phyloP scores from a whole-genome alignment of 139 green algal genomes.

The Chlamydomonas urium region DNA sequence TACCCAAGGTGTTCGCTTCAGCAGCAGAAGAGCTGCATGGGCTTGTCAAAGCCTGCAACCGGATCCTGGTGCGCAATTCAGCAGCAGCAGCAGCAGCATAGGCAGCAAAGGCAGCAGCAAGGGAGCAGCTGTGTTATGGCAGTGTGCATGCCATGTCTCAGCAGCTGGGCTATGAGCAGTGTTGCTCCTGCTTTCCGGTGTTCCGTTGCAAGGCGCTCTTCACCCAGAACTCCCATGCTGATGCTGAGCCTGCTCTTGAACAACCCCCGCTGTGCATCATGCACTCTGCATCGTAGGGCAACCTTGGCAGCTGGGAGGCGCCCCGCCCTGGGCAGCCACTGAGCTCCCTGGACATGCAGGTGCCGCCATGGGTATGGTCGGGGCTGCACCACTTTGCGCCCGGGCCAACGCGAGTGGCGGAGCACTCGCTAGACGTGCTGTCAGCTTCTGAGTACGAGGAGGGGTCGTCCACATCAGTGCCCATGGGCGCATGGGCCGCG shows the following conservation, averaged over 20 bases:
- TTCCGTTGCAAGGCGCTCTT: too few species aligned
- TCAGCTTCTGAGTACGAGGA: neutral
- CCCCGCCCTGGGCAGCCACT: neutral
- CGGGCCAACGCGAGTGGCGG: neutral
- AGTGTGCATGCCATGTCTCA: too few species aligned
- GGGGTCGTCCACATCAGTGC: neutral
- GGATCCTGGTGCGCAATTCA: slow-evolving; percentile 7
- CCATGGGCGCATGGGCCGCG: too few species aligned
- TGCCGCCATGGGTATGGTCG: slow-evolving; percentile 5
- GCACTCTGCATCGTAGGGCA: too few species aligned
- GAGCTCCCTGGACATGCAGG: neutral
- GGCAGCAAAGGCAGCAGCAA: too few species aligned
- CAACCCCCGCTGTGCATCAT: too few species aligned
- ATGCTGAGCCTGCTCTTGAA: too few species aligned
- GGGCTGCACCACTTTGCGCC: slow-evolving; percentile 9
- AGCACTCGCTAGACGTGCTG: neutral
- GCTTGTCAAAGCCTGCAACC: neutral
- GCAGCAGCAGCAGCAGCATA: too few species aligned
- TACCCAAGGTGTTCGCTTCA: slow-evolving; percentile 4
- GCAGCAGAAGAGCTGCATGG: neutral
- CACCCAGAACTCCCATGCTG: too few species aligned
- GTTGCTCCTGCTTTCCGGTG: too few species aligned
- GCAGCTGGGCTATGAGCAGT: too few species aligned
- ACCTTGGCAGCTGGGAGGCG: neutral
- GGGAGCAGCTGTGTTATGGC: too few species aligned